phyloP scores from a whole-genome alignment of 2,329 filamentous ascomycete genomes.

The Dactylonectria macrodidyma region DNA sequence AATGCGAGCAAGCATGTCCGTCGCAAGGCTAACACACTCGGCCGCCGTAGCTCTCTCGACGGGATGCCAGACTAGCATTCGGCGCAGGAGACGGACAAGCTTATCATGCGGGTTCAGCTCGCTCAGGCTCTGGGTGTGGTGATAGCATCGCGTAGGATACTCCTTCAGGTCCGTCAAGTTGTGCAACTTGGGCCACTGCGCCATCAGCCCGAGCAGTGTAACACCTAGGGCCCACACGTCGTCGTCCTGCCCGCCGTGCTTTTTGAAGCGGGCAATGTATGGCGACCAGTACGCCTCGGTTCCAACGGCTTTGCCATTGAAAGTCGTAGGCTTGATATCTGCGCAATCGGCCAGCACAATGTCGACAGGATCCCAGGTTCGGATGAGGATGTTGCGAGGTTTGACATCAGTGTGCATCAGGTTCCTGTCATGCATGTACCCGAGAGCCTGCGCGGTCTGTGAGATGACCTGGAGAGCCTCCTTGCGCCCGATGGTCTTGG shows the following conservation, averaged over 20 bases:
- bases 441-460: conserved; percentile 46
- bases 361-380: conserved; percentile 46
- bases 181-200: conserved; percentile 45
- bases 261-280: conserved; percentile 39
- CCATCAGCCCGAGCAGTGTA: conserved; percentile 50
- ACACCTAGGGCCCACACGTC: conserved; percentile 55
- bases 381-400: conserved; percentile 51
- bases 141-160: conserved; percentile 45
- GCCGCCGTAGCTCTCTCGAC: conserved; percentile 38
- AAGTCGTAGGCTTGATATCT: conserved; percentile 43
- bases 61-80: conserved; percentile 42
- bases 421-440: conserved; percentile 44
- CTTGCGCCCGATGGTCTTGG: conserved; percentile 31
- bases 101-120: conserved; percentile 45
- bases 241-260: conserved; percentile 46
- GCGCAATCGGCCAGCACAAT: conserved; percentile 52
- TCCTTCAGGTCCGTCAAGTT: conserved; percentile 34
- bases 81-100: conserved; percentile 40
- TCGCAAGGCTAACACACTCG: conserved; percentile 34
- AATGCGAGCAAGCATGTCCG: conserved; percentile 25
- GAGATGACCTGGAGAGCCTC: conserved; percentile 41
- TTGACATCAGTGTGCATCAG: conserved; percentile 52
- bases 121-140: conserved; percentile 42
- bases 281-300: conserved; percentile 51
- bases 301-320: conserved; percentile 37